Evolutionary conservation across 2,329 filamentous ascomycete genomes (phyloP).

Genomic region (Penicillium sp.): DNA sequence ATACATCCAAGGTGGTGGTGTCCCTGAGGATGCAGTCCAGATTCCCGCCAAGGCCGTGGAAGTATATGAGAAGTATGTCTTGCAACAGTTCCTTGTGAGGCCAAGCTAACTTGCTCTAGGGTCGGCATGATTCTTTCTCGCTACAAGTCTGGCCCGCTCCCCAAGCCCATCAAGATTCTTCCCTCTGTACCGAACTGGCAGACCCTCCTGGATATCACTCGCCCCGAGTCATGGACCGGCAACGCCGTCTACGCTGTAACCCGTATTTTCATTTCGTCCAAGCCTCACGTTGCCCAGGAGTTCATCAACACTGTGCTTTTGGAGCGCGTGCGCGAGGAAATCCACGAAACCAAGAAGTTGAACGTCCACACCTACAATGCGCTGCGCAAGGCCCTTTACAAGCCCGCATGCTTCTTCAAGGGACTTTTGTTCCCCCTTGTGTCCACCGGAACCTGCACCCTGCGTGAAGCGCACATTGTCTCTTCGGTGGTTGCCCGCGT

Average conservation of each 20-base stretch:
- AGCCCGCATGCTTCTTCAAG: constrained; percentile 95
- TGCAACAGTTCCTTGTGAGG: not conserved
- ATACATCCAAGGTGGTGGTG: constrained; percentile 52
- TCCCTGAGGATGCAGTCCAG: constrained; percentile 76
- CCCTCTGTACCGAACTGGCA: constrained; percentile 92
- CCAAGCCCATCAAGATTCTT: constrained; percentile 96
- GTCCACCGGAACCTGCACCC: constrained; percentile 78
- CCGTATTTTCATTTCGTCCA: constrained; percentile 84
- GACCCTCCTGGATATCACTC: constrained; percentile 79
- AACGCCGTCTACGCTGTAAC: constrained; percentile 87
- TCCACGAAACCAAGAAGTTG: constrained; percentile 88
- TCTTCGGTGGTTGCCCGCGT: constrained; percentile 80
- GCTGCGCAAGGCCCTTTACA: constrained; percentile 88
- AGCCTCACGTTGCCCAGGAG: constrained; percentile 72
- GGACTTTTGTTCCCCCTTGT: constrained; percentile 91
- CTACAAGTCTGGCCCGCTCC: constrained; percentile 94
- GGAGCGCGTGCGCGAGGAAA: constrained; percentile 88
- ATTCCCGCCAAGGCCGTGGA: constrained; percentile 89
- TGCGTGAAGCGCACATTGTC: constrained; percentile 89
- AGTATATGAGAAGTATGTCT: constrained; percentile 79
- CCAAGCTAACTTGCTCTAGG: constrained; percentile 44
- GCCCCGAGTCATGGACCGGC: constrained; percentile 72
- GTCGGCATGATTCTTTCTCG: constrained; percentile 84
- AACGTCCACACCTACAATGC: constrained; percentile 95
- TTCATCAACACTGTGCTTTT: constrained; percentile 87